Conservation (phyloP, 2,329 filamentous ascomycete genomes). For the Orbilia brochopaga region DNA sequence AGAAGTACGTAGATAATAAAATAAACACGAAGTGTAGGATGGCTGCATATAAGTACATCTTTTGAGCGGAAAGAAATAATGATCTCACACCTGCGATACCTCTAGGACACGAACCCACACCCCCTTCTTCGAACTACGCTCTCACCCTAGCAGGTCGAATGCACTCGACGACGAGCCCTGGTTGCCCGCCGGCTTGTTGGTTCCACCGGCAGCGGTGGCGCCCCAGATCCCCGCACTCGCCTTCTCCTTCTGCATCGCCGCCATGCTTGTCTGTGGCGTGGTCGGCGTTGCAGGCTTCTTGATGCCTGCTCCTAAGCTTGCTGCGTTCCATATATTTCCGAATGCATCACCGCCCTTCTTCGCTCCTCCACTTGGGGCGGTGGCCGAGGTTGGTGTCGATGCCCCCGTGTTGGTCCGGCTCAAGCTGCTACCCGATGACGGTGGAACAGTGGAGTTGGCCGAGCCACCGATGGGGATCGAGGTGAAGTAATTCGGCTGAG, state of each 20-base stretch:
- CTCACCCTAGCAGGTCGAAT: slow-evolving; percentile 36
- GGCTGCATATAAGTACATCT: neutral
- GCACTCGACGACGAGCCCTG: slow-evolving; percentile 33
- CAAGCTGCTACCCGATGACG: slow-evolving; percentile 57
- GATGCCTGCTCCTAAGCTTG: slow-evolving; percentile 71
- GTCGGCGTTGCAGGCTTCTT: slow-evolving; percentile 71
- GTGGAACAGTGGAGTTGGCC: slow-evolving; percentile 51
- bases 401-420: slow-evolving; percentile 54
- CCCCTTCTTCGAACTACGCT: neutral
- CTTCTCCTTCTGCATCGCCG: slow-evolving; percentile 97
- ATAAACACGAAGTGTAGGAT: neutral
- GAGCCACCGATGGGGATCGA: slow-evolving; percentile 66
- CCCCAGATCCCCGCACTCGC: slow-evolving; percentile 95
- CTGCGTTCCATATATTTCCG: slow-evolving; percentile 76
- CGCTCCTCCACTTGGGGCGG: slow-evolving; percentile 55
- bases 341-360: slow-evolving; percentile 76
- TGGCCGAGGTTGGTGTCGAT: slow-evolving; percentile 58
- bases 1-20: neutral
- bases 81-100: neutral
- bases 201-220: slow-evolving; percentile 62
- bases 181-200: slow-evolving; percentile 22
- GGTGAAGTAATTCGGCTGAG: slow-evolving; percentile 92
- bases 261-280: slow-evolving; percentile 76
- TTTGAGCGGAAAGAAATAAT: neutral
- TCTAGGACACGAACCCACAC: neutral